Conservation (phyloP, 176 grass and related monocot species). For the Miscanthus lutarioriparius region DNA sequence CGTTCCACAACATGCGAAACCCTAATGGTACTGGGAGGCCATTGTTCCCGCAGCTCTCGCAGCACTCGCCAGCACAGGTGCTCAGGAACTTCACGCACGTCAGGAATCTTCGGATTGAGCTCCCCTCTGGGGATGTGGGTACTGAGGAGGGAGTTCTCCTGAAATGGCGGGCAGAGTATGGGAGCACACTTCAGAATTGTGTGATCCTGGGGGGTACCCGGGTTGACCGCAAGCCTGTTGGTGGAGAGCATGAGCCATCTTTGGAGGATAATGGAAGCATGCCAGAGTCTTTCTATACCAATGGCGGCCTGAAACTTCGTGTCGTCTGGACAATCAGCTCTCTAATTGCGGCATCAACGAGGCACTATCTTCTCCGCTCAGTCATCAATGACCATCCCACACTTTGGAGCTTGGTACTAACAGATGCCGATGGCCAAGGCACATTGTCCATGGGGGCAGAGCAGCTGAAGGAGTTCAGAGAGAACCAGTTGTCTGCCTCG, state of each 20-base stretch:
- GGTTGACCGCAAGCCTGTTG: constrained; percentile 51
- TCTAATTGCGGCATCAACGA: constrained; percentile 83
- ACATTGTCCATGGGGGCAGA: constrained; percentile 72
- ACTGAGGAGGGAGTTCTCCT: constrained; percentile 80
- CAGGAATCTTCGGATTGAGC: constrained; percentile 68
- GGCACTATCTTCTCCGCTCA: constrained; percentile 79
- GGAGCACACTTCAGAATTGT: constrained; percentile 86
- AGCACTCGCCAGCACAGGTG: constrained; percentile 86
- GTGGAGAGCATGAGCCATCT: constrained; percentile 30
- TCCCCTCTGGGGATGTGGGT: constrained; percentile 76
- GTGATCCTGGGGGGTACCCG: constrained; percentile 78
- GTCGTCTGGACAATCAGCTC: constrained; percentile 99
- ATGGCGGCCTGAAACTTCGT: constrained; percentile 84
- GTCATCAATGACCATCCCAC: constrained; percentile 91
- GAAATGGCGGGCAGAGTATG: constrained; percentile 92
- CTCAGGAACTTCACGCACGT: constrained; percentile 68
- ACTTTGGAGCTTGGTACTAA: constrained; percentile 67
- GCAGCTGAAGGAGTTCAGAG: constrained; percentile 92
- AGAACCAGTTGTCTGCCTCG: constrained; percentile 66
- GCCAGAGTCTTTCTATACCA: constrained; percentile 93
- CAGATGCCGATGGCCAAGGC: constrained; percentile 73
- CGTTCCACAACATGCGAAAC: constrained; percentile 63
- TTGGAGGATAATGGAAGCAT: constrained; percentile 84
- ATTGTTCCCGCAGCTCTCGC: constrained; percentile 79
- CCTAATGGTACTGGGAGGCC: constrained; percentile 47